Evolutionary conservation across 1,139 yeast genomes (phyloP).

Genomic region (Magnusiomyces magnusii): DNA sequence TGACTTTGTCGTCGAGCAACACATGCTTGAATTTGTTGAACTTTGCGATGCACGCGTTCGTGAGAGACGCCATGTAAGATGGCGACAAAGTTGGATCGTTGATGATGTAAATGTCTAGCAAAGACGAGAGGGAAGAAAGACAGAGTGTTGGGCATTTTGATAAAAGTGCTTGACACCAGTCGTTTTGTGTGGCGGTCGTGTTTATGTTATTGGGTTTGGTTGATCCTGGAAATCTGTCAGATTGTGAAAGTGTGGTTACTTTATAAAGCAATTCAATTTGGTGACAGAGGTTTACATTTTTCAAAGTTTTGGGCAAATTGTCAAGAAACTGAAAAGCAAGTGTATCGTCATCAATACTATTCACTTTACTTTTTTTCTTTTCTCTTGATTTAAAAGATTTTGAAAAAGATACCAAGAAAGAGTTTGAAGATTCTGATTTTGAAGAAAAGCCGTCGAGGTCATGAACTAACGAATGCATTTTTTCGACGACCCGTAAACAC

Average conservation of each 20-base stretch:
- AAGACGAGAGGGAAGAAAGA: neutral
- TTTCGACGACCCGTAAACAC: neutral
- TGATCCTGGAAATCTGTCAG: neutral
- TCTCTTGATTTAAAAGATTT: too few relatives aligned
- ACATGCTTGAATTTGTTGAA: neutral
- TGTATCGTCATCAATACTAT: too few relatives aligned
- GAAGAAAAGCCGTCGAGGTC: neutral
- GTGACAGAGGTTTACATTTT: neutral
- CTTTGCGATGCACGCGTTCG: neutral
- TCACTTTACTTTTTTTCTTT: too few relatives aligned
- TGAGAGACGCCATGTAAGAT: neutral
- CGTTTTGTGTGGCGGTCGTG: neutral
- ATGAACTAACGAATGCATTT: neutral
- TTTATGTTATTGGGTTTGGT: too few relatives aligned
- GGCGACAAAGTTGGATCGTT: neutral
- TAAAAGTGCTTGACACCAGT: neutral
- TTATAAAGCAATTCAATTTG: neutral
- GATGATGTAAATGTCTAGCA: neutral
- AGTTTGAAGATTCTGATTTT: too few relatives aligned
- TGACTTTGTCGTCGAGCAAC: neutral
- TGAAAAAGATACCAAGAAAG: too few relatives aligned
- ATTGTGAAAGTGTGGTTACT: neutral
- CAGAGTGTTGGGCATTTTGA: neutral
- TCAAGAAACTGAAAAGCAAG: too few relatives aligned
- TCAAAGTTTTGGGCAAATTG: neutral